phyloP scores from a whole-genome alignment of 2,329 filamentous ascomycete species.

The Curvularia eragrostidis region DNA sequence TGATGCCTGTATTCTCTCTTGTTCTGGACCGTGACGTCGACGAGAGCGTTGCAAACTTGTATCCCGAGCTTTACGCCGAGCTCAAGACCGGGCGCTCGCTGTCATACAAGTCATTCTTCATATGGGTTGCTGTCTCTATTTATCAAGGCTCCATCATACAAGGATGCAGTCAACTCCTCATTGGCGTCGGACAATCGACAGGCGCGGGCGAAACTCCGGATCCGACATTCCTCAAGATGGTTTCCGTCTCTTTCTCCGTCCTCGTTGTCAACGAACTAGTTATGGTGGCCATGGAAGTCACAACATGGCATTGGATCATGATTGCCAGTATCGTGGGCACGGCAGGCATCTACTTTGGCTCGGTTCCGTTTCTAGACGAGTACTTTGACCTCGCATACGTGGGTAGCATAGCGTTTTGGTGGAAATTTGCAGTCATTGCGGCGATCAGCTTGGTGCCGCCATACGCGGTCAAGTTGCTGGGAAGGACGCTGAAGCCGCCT shows the following conservation, averaged over 20 bases:
- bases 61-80: constrained; percentile 97
- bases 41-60: constrained; percentile 89
- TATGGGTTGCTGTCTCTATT: constrained; percentile 93
- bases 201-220: constrained; percentile 12
- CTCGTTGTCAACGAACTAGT: constrained; percentile 92
- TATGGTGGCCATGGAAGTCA: constrained; percentile 97
- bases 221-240: constrained; percentile 64
- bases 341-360: constrained; percentile 77
- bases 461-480: constrained; percentile 84
- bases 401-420: constrained; percentile 80
- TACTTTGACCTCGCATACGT: constrained; percentile 90
- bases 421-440: constrained; percentile 82
- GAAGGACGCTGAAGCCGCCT: constrained; percentile 84
- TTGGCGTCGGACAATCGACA: constrained; percentile 62
- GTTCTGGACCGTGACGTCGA: constrained; percentile 96
- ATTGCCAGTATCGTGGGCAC: constrained; percentile 84
- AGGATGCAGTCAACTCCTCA: constrained; percentile 87
- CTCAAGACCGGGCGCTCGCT: constrained; percentile 87
- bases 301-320: constrained; percentile 97
- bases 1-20: constrained; percentile 87
- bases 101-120: constrained; percentile 92
- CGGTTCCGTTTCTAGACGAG: constrained; percentile 82
- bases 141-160: constrained; percentile 97
- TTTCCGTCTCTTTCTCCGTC: constrained; percentile 89
- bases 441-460: constrained; percentile 84